Percentiles rank a stretch among this genome's conserved stretches.
phyloP scores from a whole-genome alignment of 2,329 filamentous ascomycete species.

The Sclerotinia glacialis region DNA sequence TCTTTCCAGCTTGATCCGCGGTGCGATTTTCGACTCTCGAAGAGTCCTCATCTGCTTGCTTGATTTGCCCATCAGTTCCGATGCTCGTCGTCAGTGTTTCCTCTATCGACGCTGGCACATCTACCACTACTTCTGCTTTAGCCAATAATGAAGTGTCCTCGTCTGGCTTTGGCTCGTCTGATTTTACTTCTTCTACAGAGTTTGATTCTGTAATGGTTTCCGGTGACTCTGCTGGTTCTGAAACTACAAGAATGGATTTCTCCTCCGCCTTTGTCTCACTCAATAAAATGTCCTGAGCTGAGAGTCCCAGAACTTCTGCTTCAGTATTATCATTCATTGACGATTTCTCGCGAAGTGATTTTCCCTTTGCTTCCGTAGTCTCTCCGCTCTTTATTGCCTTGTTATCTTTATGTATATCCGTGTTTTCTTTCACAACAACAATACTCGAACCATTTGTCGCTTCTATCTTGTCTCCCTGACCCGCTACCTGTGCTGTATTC shows the following conservation, averaged over 20 bases:
- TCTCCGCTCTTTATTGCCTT: background rate
- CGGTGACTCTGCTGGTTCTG: background rate
- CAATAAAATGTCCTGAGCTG: background rate
- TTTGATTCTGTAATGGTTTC: background rate
- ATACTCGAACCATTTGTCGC: background rate
- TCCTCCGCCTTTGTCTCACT: background rate
- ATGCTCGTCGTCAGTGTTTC: background rate
- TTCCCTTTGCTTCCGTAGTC: background rate
- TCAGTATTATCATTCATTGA: background rate
- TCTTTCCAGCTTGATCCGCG: background rate
- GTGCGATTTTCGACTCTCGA: background rate
- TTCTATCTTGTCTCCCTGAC: background rate
- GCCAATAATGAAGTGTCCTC: background rate
- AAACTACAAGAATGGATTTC: background rate
- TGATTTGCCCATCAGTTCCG: background rate
- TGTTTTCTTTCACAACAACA: background rate
- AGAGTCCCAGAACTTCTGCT: background rate
- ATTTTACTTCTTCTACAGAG: background rate
- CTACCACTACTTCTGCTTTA: background rate
- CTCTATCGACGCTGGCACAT: background rate
- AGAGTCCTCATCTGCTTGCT: background rate
- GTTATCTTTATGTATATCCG: background rate
- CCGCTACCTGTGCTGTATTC: background rate
- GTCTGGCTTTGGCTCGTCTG: background rate
- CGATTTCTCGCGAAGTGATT: background rate